These are phyloP conservation scores for Trichoderma pleuroti DNA, from an alignment of 2,329 filamentous ascomycete species.

Conservation along the genomic window DNA sequence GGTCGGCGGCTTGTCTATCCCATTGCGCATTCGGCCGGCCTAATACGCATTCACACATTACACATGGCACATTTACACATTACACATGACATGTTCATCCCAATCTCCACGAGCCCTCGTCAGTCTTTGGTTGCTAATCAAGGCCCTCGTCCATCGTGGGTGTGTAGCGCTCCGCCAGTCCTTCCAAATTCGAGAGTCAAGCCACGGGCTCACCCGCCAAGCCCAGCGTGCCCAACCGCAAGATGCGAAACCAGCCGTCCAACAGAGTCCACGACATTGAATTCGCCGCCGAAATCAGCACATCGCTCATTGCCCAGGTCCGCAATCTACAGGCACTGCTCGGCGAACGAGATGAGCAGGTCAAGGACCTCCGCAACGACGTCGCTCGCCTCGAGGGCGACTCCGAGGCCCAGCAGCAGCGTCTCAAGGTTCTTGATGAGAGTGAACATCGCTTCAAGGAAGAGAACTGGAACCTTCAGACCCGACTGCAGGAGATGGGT, in stretches of 20 bases:
- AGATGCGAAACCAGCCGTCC: slow-evolving; percentile 83
- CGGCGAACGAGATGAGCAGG: slow-evolving; percentile 79
- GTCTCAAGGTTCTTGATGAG: slow-evolving; percentile 80
- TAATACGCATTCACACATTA: neutral
- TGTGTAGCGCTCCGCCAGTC: slow-evolving; percentile 63
- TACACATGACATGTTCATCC: neutral
- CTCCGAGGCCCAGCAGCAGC: slow-evolving; percentile 72
- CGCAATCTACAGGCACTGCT: slow-evolving; percentile 83
- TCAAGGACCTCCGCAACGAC: slow-evolving; percentile 71
- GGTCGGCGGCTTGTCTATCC: neutral
- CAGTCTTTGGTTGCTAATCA: neutral
- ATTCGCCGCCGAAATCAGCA: slow-evolving; percentile 97
- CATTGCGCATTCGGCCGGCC: neutral
- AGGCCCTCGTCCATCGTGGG: neutral
- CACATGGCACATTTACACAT: neutral
- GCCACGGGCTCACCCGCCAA: slow-evolving; percentile 86
- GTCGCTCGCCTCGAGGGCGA: slow-evolving; percentile 80
- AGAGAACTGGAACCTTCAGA: slow-evolving; percentile 97
- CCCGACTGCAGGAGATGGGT: slow-evolving; percentile 79
- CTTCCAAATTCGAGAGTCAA: slow-evolving; percentile 78
- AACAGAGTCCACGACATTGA: slow-evolving; percentile 93
- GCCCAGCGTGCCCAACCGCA: slow-evolving; percentile 79
- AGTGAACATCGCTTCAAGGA: slow-evolving; percentile 96
- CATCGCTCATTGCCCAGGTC: slow-evolving; percentile 88
- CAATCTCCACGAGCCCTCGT: neutral